Base-by-base conservation (phyloP, 2,329 filamentous ascomycete genomes). In the Domatiomyces globalis region DNA sequence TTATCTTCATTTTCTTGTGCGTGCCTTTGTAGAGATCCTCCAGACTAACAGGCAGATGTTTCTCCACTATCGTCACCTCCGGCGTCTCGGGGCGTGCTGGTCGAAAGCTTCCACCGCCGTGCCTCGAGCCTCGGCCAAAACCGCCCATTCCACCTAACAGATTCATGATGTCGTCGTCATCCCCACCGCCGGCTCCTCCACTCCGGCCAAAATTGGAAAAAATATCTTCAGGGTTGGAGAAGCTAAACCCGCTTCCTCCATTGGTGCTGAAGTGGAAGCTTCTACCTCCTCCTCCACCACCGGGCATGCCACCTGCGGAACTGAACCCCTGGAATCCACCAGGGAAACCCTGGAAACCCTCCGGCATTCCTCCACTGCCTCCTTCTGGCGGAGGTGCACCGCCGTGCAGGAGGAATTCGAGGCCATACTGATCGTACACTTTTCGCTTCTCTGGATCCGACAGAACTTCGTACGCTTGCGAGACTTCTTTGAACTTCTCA, bases 401-500 rank as follows among this genome's bases (percentile, higher is more conserved):
- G 47, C 89, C 89, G 48, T 84, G 83, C 29, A 94, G 76, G 49
- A 98, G 77, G 71, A 90, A 95, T 63, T 96, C 92, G 55, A 96
- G 83, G 56, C 92, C 92, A 68, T 83, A 95, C 65, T 90, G 83
- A 67, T 98, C 92, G 67, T 98, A 98, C 43, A 83, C 83, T 69
- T 94, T 92, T 63, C 92, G 84, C 72, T 96, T 98, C 66, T 96
- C 89, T 54, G 90, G 89, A 63, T 98, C 92, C 55, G 87, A 94
- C 2, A 98, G 81, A 61, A 98, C 94, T 71, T 98, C 92, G 73
- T 95, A 98, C 52, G 92, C 92, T 72, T 96, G 89, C 1, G 88
- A 95, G 58, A 88, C 85, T 68, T 96, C 92, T 72, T 98, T 98
- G 77, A 98, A 98, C 70, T 90, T 95, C 67, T 96, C 92, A 54